phyloP scores from a whole-genome alignment of 2,329 filamentous ascomycete genomes.

The Colletotrichum chlorophyti region DNA sequence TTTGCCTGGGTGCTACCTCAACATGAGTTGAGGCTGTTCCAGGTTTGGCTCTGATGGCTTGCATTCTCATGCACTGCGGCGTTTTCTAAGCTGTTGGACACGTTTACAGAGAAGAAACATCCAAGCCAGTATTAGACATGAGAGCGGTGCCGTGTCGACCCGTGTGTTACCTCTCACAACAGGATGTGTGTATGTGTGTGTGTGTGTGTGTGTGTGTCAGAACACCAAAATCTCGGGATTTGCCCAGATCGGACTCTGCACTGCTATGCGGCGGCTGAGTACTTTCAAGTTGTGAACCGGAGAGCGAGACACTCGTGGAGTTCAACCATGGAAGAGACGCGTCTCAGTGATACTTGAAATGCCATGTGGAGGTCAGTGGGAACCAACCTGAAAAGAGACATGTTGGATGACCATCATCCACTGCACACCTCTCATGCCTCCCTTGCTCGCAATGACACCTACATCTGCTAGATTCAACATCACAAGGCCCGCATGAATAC shows the following conservation, averaged over 20 bases:
- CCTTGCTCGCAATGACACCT: background rate
- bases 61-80: background rate
- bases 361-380: background rate
- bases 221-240: background rate
- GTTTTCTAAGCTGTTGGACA: background rate
- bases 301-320: background rate
- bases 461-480: background rate
- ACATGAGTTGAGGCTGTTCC: background rate
- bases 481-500: background rate
- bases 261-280: background rate
- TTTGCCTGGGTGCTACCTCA: background rate
- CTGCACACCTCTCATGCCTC: background rate
- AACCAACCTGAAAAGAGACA: background rate
- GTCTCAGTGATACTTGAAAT: background rate
- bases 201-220: no score
- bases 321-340: background rate
- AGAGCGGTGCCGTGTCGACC: constrained; percentile 2
- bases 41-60: background rate
- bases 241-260: background rate
- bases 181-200: no score
- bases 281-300: background rate
- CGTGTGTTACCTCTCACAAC: background rate
- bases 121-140: background rate
- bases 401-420: background rate
- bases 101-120: background rate